phyloP scores from a whole-genome alignment of 2,329 filamentous ascomycete species.

The Didymella arachidicola region DNA sequence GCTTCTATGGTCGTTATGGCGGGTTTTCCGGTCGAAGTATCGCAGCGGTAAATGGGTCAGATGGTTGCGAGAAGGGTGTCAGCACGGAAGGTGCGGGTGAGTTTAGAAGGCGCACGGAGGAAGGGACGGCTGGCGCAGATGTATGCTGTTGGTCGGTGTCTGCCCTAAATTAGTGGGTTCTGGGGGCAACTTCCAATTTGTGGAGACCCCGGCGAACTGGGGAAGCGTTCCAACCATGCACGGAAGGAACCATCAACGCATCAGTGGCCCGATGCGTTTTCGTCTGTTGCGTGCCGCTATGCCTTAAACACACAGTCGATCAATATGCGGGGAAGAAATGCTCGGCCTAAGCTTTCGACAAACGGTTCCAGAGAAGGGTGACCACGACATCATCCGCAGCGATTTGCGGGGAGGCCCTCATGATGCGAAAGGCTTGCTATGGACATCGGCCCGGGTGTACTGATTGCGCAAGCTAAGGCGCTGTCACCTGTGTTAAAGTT shows the following conservation, averaged over 20 bases:
- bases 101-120: conserved; percentile 30
- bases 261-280: conserved; percentile 43
- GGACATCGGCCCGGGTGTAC: conserved; percentile 28
- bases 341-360: conserved; percentile 20
- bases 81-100: conserved; percentile 21
- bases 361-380: conserved; percentile 1
- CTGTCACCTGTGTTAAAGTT: conserved; percentile 9
- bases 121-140: conserved; percentile 34
- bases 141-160: conserved; percentile 27
- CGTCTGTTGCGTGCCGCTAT: conserved; percentile 36
- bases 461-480: conserved; percentile 24
- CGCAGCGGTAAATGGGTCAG: conserved; percentile 12
- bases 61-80: conserved; percentile 17
- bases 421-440: conserved; percentile 19
- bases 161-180: conserved; percentile 32
- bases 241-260: conserved; percentile 23
- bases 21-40: conserved; percentile 4
- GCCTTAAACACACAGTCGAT: conserved; percentile 25
- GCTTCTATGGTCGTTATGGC: not conserved
- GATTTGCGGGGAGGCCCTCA: conserved; percentile 20
- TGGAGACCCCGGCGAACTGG: conserved; percentile 31
- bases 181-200: conserved; percentile 24
- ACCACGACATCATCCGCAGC: conserved; percentile 2
- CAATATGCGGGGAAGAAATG: conserved; percentile 26
- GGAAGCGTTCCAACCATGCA: conserved; percentile 27